Evolutionary conservation across 371 early-diverging fungal species (phyloP).

Genomic region (Lichtheimia hyalospora): DNA sequence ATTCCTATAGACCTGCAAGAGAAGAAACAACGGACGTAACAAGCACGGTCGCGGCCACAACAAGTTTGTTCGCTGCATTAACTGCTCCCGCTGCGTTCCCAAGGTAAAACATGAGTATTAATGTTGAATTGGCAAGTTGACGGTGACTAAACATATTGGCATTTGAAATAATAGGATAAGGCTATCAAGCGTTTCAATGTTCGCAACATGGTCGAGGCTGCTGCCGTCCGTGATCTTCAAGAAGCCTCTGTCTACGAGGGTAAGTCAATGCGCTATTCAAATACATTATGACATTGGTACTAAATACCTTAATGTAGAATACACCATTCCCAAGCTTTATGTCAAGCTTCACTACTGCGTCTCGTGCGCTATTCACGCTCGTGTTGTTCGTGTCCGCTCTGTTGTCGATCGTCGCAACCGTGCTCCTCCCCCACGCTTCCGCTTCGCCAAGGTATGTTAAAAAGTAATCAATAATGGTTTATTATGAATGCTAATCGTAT

Average conservation of each 20-base stretch:
- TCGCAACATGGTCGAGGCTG: constrained; percentile 97
- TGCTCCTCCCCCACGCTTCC: constrained; percentile 86
- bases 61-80: constrained; percentile 94
- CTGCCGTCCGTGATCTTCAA: constrained; percentile 93
- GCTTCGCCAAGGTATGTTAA: constrained; percentile 59
- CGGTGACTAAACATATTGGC: neutral
- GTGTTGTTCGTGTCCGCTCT: constrained; percentile 95
- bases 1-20: constrained; percentile 78
- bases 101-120: constrained; percentile 57
- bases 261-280: constrained; percentile 13
- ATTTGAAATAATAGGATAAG: constrained; percentile 77
- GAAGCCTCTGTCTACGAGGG: constrained; percentile 93
- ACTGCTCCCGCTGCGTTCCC: constrained; percentile 96
- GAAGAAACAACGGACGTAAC: constrained; percentile 98
- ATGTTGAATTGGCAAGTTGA: neutral
- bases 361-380: constrained; percentile 97
- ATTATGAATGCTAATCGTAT: neutral
- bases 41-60: constrained; percentile 98
- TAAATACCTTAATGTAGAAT: constrained; percentile 47
- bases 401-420: constrained; percentile 87
- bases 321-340: constrained; percentile 97
- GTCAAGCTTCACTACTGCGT: constrained; percentile 97
- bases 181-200: constrained; percentile 97
- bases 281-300: neutral
- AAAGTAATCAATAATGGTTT: neutral